Conservation (phyloP, 768 basidiomycete species). For the Amanita phalloides region DNA sequence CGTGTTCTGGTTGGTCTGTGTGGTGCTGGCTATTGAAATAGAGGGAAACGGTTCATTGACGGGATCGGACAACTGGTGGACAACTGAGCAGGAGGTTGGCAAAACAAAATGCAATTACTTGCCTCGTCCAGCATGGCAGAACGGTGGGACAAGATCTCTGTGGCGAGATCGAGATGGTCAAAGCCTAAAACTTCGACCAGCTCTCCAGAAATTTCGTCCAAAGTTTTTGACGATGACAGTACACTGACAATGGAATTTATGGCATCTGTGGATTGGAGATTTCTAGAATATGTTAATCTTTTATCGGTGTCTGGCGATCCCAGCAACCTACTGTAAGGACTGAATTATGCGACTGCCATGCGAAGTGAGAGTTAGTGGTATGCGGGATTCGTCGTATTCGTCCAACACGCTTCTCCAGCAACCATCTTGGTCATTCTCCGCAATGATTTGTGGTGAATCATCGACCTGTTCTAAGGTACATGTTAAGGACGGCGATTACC, state of each 20-base stretch:
- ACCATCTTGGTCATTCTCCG: neutral
- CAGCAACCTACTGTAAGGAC: neutral
- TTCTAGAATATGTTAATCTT: neutral
- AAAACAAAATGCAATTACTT: constrained; percentile 7
- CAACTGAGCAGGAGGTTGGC: neutral
- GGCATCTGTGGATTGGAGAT: constrained; percentile 7
- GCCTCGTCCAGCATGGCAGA: constrained; percentile 38
- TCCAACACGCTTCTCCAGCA: constrained; percentile 4
- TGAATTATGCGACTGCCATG: neutral
- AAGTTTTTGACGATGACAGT: constrained; percentile 37
- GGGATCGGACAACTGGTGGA: neutral
- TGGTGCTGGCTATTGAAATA: too few relatives aligned
- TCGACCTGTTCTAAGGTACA: neutral
- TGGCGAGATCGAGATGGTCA: constrained; percentile 72
- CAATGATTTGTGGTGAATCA: neutral
- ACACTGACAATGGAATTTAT: constrained; percentile 22
- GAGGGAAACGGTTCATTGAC: neutral
- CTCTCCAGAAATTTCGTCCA: constrained; percentile 71
- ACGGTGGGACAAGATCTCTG: constrained; percentile 57
- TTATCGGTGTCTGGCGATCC: too few relatives aligned
- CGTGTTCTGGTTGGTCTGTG: neutral
- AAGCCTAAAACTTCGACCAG: constrained; percentile 76
- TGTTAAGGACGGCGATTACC: neutral
- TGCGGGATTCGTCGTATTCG: neutral
- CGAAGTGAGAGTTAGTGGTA: neutral